Evolutionary conservation across 2,329 filamentous ascomycete genomes (phyloP), one percentile per base, ranked within the genome.

Genomic region (Juglanconis oblonga): DNA sequence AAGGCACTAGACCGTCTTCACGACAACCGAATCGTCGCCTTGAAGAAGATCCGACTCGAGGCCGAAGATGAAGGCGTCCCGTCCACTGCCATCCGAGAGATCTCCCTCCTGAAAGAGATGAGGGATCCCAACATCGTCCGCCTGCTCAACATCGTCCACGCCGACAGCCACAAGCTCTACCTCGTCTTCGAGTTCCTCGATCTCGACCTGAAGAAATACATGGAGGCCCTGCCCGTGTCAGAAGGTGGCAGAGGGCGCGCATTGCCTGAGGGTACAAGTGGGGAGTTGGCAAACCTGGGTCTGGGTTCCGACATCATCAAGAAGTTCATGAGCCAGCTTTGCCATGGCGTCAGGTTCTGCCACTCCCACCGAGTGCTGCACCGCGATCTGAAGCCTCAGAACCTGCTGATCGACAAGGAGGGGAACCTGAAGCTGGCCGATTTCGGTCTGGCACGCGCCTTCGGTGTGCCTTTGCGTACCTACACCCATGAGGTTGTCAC

Each of bases 401-500:
- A 95, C 72, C 76, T 95, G 70, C 80, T 95, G 67, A 94, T 95
- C 71, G 82, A 94, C 76, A 84, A 86, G 62, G 89, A 95, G n/a
- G 90, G 90, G 62, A 94, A 95, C 74, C 80, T 95, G 67, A 95
- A 95, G 78, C 77, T 95, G 69, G 91, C 89, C 50, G 91, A 94
- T 80, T 95, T 95, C 70, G 91, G 91, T 73, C 80, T 95, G 64
- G 91, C 91, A n/a, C 85, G 91, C 71, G 91, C 92, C 5, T 96
- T 96, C 70, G 91, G 91, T 76, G 91, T 96, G 31, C 91, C 91
- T 2, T 81, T 96, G 67, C 83, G 91, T 69, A 96, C 91, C 55
- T 96, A 95, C 75, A 96, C 92, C 55, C 91, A 96, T 75, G 91
- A 96, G 82, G 91, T 96, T 64, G 91, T 96, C 61, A 96, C 91